Evolutionary conservation across 225 moss, liverwort and hornwort genomes (phyloP), one percentile per base, ranked within the genome.

Genomic region (Lunularia cruciata): DNA sequence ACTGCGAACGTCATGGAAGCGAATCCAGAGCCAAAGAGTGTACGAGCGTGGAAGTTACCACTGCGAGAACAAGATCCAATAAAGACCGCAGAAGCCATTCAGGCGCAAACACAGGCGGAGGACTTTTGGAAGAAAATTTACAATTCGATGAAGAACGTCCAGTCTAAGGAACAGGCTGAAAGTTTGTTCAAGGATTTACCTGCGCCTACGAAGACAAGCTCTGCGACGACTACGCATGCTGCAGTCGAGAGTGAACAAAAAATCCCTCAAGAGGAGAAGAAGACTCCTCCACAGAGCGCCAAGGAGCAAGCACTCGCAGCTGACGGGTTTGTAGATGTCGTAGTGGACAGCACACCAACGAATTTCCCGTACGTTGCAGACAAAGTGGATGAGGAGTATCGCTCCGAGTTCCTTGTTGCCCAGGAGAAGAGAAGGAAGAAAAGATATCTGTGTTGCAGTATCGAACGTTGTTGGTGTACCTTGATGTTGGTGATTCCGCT

Each of bases 61-160:
- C n/a, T 25, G 66, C n/a, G 49, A 18, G n/a, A 66, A 52, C 18
- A 67, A 52, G 40, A 40, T 10, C 3, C 61, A 14, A 3, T 2
- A 37, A 59, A 59, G 33, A 26, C 18, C 11, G 46, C 64, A 10
- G 64, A 65, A 32, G 45, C 12, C 2, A 16, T 47, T 12, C 25
- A 47, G 33, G 26, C 64, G 28, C 64, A 65, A 30, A 30, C 27
- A 18, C 45, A 65, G 22, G 64, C 64, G 45, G 48, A 48, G 66
- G 66, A 67, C 9, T 67, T 67, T 16, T 67, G 49, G 48, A 51
- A 31, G 30, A 67, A 67, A 51, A 48, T 67, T 12, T 67, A 67
- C 49, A 48, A 48, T 12, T 14, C 48, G 2, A 48, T 48, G 66
- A 67, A 51, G 32, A 48, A 36, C 6, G 66, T 51, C 9, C 48